Evolutionary conservation across 176 grass and related monocot genomes (phyloP).

Genomic region (Coix lacrymajobi): DNA sequence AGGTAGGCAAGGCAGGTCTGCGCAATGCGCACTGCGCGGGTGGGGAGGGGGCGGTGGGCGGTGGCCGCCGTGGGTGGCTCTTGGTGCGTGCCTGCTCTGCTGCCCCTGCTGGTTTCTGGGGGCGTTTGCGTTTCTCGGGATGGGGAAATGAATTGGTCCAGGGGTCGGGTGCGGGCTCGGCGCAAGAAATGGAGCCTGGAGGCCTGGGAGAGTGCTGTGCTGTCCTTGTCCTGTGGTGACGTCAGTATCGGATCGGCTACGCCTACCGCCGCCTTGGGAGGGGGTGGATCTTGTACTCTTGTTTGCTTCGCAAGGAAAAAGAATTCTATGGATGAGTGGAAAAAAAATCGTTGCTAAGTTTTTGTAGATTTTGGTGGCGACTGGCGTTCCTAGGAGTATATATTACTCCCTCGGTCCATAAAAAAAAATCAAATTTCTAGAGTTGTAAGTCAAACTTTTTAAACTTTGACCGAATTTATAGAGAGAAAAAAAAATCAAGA

Average conservation of each 20-base stretch:
- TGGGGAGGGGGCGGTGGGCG: neutral
- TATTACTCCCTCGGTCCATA: too few relatives aligned
- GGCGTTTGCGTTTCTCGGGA: constrained; percentile 19
- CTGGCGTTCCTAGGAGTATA: too few relatives aligned
- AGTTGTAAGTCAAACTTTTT: too few relatives aligned
- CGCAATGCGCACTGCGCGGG: too few relatives aligned
- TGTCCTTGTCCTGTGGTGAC: neutral
- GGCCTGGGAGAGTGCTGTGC: neutral
- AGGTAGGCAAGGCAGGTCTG: neutral
- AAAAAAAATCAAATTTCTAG: too few relatives aligned
- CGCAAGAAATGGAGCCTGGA: neutral
- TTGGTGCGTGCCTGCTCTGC: neutral
- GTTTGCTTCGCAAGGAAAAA: neutral
- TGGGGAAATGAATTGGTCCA: constrained; percentile 9
- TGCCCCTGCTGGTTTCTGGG: constrained; percentile 24
- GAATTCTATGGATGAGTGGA: neutral
- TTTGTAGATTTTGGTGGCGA: neutral
- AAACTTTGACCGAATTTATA: too few relatives aligned
- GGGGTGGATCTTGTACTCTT: neutral
- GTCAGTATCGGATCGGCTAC: neutral
- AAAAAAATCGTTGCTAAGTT: neutral
- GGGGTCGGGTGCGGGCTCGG: neutral
- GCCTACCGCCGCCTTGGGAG: constrained; percentile 12
- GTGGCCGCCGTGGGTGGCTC: constrained; percentile 29
- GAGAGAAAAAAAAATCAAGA: too few relatives aligned